phyloP scores from a whole-genome alignment of 2,329 filamentous ascomycete species.

The Neonectria coccinea region DNA sequence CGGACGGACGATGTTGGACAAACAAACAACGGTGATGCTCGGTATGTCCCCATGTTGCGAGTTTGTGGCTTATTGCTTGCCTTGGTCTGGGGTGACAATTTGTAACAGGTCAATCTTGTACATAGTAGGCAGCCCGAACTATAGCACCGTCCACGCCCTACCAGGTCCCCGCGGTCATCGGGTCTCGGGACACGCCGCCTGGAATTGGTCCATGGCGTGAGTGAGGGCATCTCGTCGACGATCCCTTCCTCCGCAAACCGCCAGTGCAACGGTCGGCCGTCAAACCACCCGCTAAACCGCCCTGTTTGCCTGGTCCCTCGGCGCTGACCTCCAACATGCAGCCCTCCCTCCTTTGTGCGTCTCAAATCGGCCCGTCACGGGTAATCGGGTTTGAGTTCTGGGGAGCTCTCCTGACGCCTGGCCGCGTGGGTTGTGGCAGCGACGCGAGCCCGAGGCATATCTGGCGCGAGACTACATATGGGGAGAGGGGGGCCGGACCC shows the following conservation, averaged over 20 bases:
- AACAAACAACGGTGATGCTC: not conserved
- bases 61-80: not conserved
- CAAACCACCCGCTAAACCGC: not conserved
- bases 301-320: not conserved
- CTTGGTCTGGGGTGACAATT: not conserved
- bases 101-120: conserved; percentile 3
- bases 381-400: not conserved
- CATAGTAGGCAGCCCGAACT: not conserved
- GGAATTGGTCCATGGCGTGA: conserved; percentile 17
- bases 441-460: conserved; percentile 1
- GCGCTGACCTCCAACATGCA: not conserved
- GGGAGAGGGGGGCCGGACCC: not conserved
- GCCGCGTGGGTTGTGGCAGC: not conserved
- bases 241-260: conserved; percentile 16
- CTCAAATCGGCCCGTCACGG: not conserved
- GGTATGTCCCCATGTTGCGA: not conserved
- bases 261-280: conserved; percentile 10
- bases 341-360: not conserved
- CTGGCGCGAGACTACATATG: conserved; percentile 12
- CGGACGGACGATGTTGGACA: not conserved
- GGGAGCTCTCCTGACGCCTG: not conserved
- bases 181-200: conserved; percentile 9
- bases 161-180: not conserved
- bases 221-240: not conserved
- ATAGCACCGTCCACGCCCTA: not conserved